Conservation (phyloP, 2,329 filamentous ascomycete genomes). For the Alternaria arborescens region DNA sequence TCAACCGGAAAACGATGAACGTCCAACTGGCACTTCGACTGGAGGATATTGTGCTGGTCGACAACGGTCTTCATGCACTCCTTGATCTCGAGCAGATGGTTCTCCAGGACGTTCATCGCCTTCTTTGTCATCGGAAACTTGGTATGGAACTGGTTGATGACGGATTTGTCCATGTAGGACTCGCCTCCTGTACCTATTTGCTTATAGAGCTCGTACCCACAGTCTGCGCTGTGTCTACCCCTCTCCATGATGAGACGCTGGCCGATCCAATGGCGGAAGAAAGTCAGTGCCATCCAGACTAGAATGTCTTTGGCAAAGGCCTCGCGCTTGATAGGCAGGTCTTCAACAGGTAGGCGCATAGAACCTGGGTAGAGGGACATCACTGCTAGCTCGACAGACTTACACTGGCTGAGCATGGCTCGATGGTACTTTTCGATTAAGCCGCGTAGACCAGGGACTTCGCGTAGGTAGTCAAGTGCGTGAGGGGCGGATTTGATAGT, state of each 20-base stretch:
- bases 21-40: slow-evolving; percentile 53
- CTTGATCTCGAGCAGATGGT: slow-evolving; percentile 54
- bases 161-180: slow-evolving; percentile 54
- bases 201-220: slow-evolving; percentile 58
- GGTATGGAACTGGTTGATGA: slow-evolving; percentile 52
- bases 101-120: slow-evolving; percentile 53
- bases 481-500: slow-evolving; percentile 13
- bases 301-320: slow-evolving; percentile 60
- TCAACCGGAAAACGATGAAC: slow-evolving; percentile 45
- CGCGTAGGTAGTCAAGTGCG: slow-evolving; percentile 24
- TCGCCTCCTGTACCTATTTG: slow-evolving; percentile 52
- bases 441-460: slow-evolving; percentile 30
- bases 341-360: slow-evolving; percentile 35
- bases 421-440: slow-evolving; percentile 47
- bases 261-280: slow-evolving; percentile 59
- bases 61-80: slow-evolving; percentile 54
- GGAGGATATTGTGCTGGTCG: slow-evolving; percentile 48
- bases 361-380: slow-evolving; percentile 38
- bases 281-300: slow-evolving; percentile 59
- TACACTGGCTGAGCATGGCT: slow-evolving; percentile 34
- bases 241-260: slow-evolving; percentile 52
- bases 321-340: slow-evolving; percentile 51
- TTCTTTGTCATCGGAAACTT: slow-evolving; percentile 56
- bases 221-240: slow-evolving; percentile 53
- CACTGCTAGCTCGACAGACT: slow-evolving; percentile 38